phyloP scores from a whole-genome alignment of 1,284 basidiomycete species.

The Sphaerobolus stellatus region DNA sequence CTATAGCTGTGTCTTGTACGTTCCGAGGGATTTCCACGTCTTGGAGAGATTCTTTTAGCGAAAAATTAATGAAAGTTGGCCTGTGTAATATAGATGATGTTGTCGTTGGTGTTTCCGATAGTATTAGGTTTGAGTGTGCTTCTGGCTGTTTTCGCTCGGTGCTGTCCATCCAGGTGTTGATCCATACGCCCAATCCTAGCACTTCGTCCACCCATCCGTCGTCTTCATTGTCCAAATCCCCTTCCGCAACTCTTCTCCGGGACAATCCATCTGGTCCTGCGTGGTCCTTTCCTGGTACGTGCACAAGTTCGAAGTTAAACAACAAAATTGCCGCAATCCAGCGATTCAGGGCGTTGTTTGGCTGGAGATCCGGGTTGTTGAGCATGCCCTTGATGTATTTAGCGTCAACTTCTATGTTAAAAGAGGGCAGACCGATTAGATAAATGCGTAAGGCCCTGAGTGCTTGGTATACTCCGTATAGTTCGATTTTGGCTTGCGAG shows the following conservation, averaged over 20 bases:
- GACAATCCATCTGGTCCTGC: slow-evolving; percentile 33
- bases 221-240: too few relatives aligned
- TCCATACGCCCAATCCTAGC: too few relatives aligned
- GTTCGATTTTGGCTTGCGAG: slow-evolving; percentile 19
- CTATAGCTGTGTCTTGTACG: not conserved
- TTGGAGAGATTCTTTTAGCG: too few relatives aligned
- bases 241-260: too few relatives aligned
- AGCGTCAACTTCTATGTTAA: slow-evolving; percentile 40
- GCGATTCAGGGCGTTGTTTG: slow-evolving; percentile 13
- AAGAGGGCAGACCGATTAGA: slow-evolving; percentile 34
- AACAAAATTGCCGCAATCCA: slow-evolving; percentile 21
- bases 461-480: slow-evolving; percentile 36
- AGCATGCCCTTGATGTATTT: slow-evolving; percentile 44
- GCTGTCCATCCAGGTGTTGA: too few relatives aligned
- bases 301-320: slow-evolving; percentile 37
- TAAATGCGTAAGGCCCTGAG: slow-evolving; percentile 27
- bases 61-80: too few relatives aligned
- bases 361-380: slow-evolving; percentile 14
- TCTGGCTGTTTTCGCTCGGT: too few relatives aligned
- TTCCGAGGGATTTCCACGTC: too few relatives aligned
- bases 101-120: too few relatives aligned
- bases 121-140: too few relatives aligned
- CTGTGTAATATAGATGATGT: too few relatives aligned
- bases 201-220: too few relatives aligned
- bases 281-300: slow-evolving; percentile 30